These are phyloP conservation scores for Aspergillus melleus DNA, from an alignment of 2,329 filamentous ascomycete species.

Conservation along the genomic window DNA sequence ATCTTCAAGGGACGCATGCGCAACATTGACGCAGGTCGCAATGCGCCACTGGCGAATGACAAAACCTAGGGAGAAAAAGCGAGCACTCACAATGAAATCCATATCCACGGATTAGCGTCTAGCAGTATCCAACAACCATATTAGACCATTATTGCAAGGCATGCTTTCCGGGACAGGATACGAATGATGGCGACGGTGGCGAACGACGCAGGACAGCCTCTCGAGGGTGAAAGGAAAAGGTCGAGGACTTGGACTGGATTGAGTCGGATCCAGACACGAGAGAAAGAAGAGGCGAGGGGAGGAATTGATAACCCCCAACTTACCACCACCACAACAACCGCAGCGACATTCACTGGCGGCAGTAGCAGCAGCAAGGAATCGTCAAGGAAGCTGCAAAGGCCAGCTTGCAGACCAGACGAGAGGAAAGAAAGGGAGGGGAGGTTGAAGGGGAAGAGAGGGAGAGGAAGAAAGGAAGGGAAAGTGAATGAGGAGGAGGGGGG, in stretches of 20 bases:
- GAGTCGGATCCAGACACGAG: background rate
- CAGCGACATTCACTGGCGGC: background rate
- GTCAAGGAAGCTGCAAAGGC: constrained; percentile 19
- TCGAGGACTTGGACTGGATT: background rate
- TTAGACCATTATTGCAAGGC: constrained; percentile 35
- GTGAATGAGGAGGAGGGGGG: background rate
- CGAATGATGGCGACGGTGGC: constrained; percentile 14
- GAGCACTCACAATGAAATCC: constrained; percentile 47
- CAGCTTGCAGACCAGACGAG: constrained; percentile 22
- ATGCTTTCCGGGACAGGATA: constrained; percentile 28
- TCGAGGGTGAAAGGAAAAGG: constrained; percentile 6
- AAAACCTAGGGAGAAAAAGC: background rate
- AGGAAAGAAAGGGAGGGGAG: constrained; percentile 5
- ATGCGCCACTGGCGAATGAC: background rate
- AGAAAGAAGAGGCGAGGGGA: background rate
- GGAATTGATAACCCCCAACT: background rate
- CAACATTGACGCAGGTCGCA: constrained; percentile 13
- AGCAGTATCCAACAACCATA: constrained; percentile 25
- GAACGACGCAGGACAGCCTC: constrained; percentile 15
- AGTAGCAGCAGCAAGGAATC: background rate
- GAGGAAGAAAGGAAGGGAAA: background rate
- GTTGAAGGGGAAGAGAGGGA: constrained; percentile 3
- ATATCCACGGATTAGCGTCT: constrained; percentile 34
- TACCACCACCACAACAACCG: no score
- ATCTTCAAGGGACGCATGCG: constrained; percentile 1